Percentiles rank a stretch among this genome's conserved stretches.
phyloP scores from a whole-genome alignment of 2,329 filamentous ascomycete genomes.

The Monosporascus sp. region DNA sequence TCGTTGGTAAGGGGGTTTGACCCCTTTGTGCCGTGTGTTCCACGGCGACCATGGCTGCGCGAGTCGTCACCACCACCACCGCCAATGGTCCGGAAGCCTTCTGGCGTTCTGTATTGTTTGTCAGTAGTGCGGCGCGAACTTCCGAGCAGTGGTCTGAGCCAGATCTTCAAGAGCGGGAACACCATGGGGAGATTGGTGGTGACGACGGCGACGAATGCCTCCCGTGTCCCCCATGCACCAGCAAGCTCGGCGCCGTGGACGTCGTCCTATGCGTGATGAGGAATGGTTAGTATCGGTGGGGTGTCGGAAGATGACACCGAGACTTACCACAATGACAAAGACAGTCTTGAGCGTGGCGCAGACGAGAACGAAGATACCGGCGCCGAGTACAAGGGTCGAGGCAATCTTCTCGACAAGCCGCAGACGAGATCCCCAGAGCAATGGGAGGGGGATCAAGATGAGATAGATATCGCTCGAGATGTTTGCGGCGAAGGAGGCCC shows the following conservation, averaged over 20 bases:
- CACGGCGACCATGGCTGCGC: slow-evolving; percentile 12
- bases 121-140: slow-evolving; percentile 29
- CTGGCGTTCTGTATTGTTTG: slow-evolving; percentile 30
- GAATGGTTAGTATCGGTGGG: background rate
- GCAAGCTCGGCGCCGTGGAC: slow-evolving; percentile 33
- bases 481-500: slow-evolving; percentile 44
- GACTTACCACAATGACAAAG: slow-evolving; percentile 28
- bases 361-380: slow-evolving; percentile 34
- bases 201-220: slow-evolving; percentile 37
- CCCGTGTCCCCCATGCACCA: slow-evolving; percentile 37
- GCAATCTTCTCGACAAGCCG: slow-evolving; percentile 30
- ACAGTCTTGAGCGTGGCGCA: slow-evolving; percentile 32
- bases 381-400: slow-evolving; percentile 29
- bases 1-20: slow-evolving; percentile 32
- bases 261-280: slow-evolving; percentile 27
- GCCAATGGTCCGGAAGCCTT: slow-evolving; percentile 29
- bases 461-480: slow-evolving; percentile 53
- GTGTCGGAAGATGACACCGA: background rate
- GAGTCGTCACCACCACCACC: slow-evolving; percentile 20
- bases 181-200: slow-evolving; percentile 39
- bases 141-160: slow-evolving; percentile 28
- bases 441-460: slow-evolving; percentile 51
- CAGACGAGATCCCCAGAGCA: slow-evolving; percentile 36
- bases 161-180: slow-evolving; percentile 37
- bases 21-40: background rate